These are phyloP conservation scores for Pseudogymnoascus sp. DNA, from an alignment of 2,329 filamentous ascomycete genomes.

Conservation along the genomic window DNA sequence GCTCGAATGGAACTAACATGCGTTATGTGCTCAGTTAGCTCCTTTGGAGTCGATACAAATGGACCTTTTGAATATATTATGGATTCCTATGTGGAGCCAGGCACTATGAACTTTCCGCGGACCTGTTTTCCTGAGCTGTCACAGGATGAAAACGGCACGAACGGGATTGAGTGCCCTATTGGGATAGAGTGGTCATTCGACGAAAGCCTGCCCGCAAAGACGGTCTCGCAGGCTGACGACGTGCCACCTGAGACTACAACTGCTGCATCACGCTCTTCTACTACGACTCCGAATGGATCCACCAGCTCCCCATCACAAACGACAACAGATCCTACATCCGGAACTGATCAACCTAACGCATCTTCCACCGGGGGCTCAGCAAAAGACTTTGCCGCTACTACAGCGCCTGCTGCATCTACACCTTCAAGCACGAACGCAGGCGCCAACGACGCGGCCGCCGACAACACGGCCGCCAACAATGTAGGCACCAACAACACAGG, in stretches of 20 bases:
- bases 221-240: neutral
- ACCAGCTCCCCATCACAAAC: neutral
- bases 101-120: slow-evolving; percentile 10
- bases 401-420: neutral
- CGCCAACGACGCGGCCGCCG: no score
- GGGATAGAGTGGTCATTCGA: slow-evolving; percentile 9
- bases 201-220: neutral
- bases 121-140: slow-evolving; percentile 13
- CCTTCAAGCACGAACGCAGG: neutral
- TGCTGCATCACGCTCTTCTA: neutral
- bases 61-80: slow-evolving; percentile 15
- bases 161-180: slow-evolving; percentile 12
- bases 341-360: neutral
- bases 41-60: slow-evolving; percentile 12
- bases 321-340: neutral
- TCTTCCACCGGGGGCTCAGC: neutral
- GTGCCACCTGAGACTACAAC: neutral
- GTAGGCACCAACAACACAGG: slow-evolving; percentile 24
- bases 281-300: neutral
- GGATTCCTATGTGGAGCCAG: slow-evolving; percentile 10
- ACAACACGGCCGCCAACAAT: no score
- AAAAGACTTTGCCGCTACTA: neutral
- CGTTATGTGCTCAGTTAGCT: slow-evolving; percentile 12
- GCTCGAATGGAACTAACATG: neutral
- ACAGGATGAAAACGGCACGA: neutral